These are phyloP conservation scores for Colletotrichum magnum DNA, from an alignment of 2,329 filamentous ascomycete genomes.

Conservation along the genomic window DNA sequence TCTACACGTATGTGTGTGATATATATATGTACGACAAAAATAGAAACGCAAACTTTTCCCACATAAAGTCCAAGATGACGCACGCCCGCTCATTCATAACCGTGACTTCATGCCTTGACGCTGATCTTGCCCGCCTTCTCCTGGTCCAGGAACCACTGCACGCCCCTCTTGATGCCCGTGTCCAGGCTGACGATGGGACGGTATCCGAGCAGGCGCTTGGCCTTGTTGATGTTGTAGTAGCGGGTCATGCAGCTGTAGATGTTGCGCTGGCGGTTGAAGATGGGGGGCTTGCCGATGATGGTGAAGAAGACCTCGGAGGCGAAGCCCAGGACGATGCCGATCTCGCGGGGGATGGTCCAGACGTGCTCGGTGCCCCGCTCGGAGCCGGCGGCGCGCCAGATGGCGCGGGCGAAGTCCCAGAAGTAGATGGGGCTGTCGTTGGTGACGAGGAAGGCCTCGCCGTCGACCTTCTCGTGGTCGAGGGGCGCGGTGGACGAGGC, in stretches of 20 bases:
- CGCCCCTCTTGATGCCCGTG: slow-evolving; percentile 72
- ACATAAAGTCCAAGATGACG: slow-evolving; percentile 6
- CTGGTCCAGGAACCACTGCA: slow-evolving; percentile 69
- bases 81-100: slow-evolving; percentile 10
- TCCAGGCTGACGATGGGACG: slow-evolving; percentile 75
- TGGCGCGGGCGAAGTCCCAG: slow-evolving; percentile 86
- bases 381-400: slow-evolving; percentile 78
- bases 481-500: slow-evolving; percentile 72
- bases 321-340: slow-evolving; percentile 67
- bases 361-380: slow-evolving; percentile 66
- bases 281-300: slow-evolving; percentile 66
- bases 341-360: slow-evolving; percentile 66
- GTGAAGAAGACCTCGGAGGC: slow-evolving; percentile 66
- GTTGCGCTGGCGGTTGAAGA: slow-evolving; percentile 72
- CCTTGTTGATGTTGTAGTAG: slow-evolving; percentile 85
- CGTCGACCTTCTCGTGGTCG: slow-evolving; percentile 82
- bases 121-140: slow-evolving; percentile 53
- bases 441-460: slow-evolving; percentile 90
- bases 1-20: slow-evolving; percentile 16
- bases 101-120: slow-evolving; percentile 25
- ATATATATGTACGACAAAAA: slow-evolving; percentile 12
- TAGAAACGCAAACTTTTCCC: slow-evolving; percentile 10
- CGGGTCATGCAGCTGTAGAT: slow-evolving; percentile 81
- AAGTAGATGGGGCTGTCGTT: slow-evolving; percentile 92
- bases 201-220: slow-evolving; percentile 79